A percentile compares a stretch with the other conserved stretches of the same genome.
phyloP scores from a whole-genome alignment of 495 filamentous ascomycete species.

The Diplogelasinospora grovesii region DNA sequence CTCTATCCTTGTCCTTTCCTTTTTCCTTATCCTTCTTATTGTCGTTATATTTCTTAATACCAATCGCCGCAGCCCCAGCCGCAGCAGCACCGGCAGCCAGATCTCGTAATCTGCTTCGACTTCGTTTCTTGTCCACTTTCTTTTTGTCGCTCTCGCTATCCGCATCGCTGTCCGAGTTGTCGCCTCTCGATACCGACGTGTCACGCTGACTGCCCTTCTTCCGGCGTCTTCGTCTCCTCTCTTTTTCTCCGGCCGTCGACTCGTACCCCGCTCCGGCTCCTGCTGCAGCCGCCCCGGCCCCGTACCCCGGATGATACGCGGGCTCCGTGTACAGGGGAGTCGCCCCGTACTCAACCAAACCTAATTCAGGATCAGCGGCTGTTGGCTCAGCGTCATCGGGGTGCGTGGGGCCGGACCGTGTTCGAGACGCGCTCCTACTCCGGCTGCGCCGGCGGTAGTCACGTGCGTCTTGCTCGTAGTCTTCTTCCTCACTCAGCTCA shows the following conservation, averaged over 20 bases:
- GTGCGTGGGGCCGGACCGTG: conserved; percentile 46
- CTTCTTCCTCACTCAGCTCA: conserved; percentile 23
- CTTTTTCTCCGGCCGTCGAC: conserved; percentile 26
- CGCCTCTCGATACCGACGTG: conserved; percentile 10
- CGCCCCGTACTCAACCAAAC: conserved; percentile 76
- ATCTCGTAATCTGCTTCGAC: conserved; percentile 54
- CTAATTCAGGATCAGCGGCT: conserved; percentile 57
- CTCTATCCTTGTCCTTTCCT: conserved; percentile 24
- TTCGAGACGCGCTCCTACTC: conserved; percentile 49
- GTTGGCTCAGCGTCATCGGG: conserved; percentile 31
- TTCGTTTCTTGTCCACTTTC: conserved; percentile 50
- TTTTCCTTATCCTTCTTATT: conserved; percentile 34
- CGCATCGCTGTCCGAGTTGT: conserved; percentile 28
- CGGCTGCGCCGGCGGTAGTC: conserved; percentile 36
- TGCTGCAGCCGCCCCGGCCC: conserved; percentile 8
- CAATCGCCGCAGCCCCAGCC: conserved; percentile 67
- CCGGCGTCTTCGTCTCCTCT: conserved; percentile 11
- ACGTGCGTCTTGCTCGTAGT: conserved; percentile 19
- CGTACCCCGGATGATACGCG: conserved; percentile 9
- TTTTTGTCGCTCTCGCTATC: conserved; percentile 27
- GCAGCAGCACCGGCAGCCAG: conserved; percentile 63
- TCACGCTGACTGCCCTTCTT: conserved; percentile 3
- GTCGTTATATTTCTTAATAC: conserved; percentile 67
- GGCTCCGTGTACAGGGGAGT: conserved; percentile 46
- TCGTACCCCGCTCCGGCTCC: conserved; percentile 22